phyloP scores from a whole-genome alignment of 495 filamentous ascomycete genomes.

The Penicillium pancosmium region DNA sequence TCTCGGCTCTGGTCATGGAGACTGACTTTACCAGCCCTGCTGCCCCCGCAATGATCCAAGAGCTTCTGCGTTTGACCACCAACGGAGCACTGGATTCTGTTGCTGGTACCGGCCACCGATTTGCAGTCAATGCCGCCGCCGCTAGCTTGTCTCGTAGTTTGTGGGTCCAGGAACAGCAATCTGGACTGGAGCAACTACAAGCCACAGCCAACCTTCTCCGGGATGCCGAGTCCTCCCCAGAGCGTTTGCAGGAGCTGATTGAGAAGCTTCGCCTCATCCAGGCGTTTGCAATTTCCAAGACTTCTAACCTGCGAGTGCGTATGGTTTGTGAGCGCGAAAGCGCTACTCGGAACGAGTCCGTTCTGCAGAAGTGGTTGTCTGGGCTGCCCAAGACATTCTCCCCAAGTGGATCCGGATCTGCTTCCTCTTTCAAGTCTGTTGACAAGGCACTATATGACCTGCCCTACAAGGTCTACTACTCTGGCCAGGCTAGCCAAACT shows the following conservation, averaged over 20 bases:
- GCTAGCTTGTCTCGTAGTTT: conserved; percentile 73
- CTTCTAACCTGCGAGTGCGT: conserved; percentile 68
- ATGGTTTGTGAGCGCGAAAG: conserved; percentile 81
- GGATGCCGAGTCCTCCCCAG: conserved; percentile 55
- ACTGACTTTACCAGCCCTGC: conserved; percentile 85
- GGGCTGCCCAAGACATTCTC: conserved; percentile 52
- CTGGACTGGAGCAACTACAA: conserved; percentile 84
- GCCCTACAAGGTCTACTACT: conserved; percentile 96
- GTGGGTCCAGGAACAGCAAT: conserved; percentile 75
- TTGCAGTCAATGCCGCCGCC: conserved; percentile 79
- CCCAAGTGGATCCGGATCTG: conserved; percentile 34
- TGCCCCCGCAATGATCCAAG: conserved; percentile 77
- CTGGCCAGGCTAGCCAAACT: conserved; percentile 76
- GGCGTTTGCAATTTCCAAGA: conserved; percentile 64
- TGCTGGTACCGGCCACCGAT: conserved; percentile 83
- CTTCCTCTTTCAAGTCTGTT: conserved; percentile 38
- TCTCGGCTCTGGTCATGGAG: conserved; percentile 77
- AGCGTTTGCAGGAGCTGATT: conserved; percentile 74
- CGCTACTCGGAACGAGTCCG: conserved; percentile 66
- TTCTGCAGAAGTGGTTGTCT: conserved; percentile 71
- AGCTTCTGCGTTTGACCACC: conserved; percentile 80
- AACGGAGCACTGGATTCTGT: conserved; percentile 91
- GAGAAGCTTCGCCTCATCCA: conserved; percentile 88
- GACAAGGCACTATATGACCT: conserved; percentile 87
- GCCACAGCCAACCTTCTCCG: conserved; percentile 69